A percentile compares a stretch with the other conserved stretches of the same genome.
phyloP scores from a whole-genome alignment of 1,139 yeast genomes.

The Geotrichum carabidarum region DNA sequence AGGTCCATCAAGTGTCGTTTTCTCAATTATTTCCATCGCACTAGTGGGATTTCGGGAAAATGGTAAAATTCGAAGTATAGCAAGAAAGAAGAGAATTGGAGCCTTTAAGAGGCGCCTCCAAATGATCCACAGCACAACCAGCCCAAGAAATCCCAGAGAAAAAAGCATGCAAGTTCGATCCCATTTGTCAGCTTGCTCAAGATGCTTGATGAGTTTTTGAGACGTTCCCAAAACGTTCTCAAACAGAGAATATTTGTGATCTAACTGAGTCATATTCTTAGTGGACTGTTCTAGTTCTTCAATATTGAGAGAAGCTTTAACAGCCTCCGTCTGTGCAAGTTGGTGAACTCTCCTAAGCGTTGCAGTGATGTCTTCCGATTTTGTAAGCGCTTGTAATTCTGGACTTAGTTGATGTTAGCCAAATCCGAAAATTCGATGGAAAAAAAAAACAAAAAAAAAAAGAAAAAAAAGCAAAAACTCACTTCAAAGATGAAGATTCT shows the following conservation, averaged over 20 bases:
- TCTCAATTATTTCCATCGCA: neutral
- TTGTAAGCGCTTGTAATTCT: constrained; percentile 42
- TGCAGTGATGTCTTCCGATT: constrained; percentile 51
- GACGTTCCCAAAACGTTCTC: constrained; percentile 53
- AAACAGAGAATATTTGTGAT: constrained; percentile 50
- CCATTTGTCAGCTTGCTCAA: constrained; percentile 61
- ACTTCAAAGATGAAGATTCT: constrained; percentile 2
- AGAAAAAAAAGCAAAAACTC: neutral
- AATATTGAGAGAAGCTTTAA: constrained; percentile 57
- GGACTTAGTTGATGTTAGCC: constrained; percentile 18
- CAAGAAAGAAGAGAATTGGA: constrained; percentile 50
- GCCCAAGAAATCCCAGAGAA: constrained; percentile 52
- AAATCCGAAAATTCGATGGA: neutral
- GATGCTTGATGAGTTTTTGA: constrained; percentile 52
- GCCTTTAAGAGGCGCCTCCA: constrained; percentile 58
- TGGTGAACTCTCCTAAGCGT: constrained; percentile 52
- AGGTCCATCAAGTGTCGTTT: too few species aligned
- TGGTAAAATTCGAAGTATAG: constrained; percentile 3
- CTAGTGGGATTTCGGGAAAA: constrained; percentile 1
- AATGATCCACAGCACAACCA: constrained; percentile 57
- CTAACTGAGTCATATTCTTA: constrained; percentile 46
- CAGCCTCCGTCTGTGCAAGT: constrained; percentile 44
- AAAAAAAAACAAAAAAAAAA: neutral
- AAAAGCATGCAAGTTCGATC: constrained; percentile 58
- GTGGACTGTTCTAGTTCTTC: constrained; percentile 59